Base-by-base conservation (phyloP, 345 rosid genomes). In the Eutrema heterophyllum region DNA sequence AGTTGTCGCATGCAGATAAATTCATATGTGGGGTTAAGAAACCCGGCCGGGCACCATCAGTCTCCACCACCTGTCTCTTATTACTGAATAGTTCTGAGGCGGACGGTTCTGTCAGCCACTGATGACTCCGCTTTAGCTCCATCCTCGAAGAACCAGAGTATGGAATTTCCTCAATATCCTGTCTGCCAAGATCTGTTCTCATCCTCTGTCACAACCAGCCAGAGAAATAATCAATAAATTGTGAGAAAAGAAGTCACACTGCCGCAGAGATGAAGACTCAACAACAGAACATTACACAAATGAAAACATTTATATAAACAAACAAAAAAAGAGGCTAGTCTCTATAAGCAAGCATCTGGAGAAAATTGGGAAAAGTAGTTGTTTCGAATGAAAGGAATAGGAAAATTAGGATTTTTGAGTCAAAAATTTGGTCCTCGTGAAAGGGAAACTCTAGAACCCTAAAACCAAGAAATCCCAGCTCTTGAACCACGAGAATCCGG, bases 41-140 rank as follows among this genome's bases (percentile, higher is more conserved):
- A 55, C 40, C 60, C 21, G 36, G 60, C 6, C 60, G 36, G 36
- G 16, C 16, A 67, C 52, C 63, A 59, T 84, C 84, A 74, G 70
- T 72, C 74, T 84, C 84, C 3, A 82, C 70, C 30, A 85, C 78
- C 75, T 83, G 97, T 76, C 85, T 88, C 87, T 91, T 90, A 82
- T 81, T 86, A 16, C 89, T 80, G 74, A 81, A 77, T 33, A 84
- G 64, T 77, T 87, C 86, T 1, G 89, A 71, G 53, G 78, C 88
- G 33, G 81, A 74, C 54, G 84, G 64, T 80, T 82, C 85, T 5
- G 81, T 51, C 75, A 89, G 82, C 89, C 97, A 90, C 32, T 79
- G 88, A 74, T 83, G 86, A 70, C 85, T 72, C 60, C 97, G 78
- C 78, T 90, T 93, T 15, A n/a, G n/a, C 3, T 71, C 72, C 64